Evolutionary conservation across 2,329 filamentous ascomycete genomes (phyloP), one percentile per base, ranked within the genome.

Genomic region (Monosporascus sp.): DNA sequence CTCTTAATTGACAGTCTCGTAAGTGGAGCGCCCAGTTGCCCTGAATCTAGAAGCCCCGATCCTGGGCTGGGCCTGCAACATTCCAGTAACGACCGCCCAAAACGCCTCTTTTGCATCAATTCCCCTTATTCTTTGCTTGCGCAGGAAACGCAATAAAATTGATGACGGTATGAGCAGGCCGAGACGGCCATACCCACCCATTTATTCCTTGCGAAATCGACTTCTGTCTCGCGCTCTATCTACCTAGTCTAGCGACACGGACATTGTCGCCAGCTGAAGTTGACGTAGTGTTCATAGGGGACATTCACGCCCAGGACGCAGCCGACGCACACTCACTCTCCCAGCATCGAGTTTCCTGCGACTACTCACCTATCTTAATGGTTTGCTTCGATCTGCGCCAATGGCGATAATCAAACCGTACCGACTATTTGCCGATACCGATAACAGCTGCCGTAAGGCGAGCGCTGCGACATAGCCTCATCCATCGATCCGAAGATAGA

Each of bases 351-450:
- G 51, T 46, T 53, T 52, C 54, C 54, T 38, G 40, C 56, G 50
- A 54, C 46, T 49, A 48, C 52, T 53, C 40, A 17, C 37, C 44
- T 52, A 19, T 55, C 59, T 58, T 56, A 52, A 54, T 56, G 50
- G 43, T 35, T 54, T 54, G 50, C 58, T 24, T 55, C 57, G 58
- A 61, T 58, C 55, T 57, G 66, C 66, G 60, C 65, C 61, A 65
- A 69, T 69, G 66, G 66, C 66, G 59, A 62, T 62, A 65, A 62
- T 63, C 56, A 61, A 60, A 57, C 54, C 58, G 52, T 58, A 55
- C 51, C 60, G 59, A 54, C 58, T 58, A 55, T 60, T 57, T 58
- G 60, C 56, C 52, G 64, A 49, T 53, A 61, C 62, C 51, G 57
- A 61, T 58, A 57, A 68, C 58, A 63, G 57, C 58, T 58, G 55